A percentile compares a stretch with the other conserved stretches of the same genome.
phyloP scores from a whole-genome alignment of 257 asterid species.

The Fraxinus cuspidata region DNA sequence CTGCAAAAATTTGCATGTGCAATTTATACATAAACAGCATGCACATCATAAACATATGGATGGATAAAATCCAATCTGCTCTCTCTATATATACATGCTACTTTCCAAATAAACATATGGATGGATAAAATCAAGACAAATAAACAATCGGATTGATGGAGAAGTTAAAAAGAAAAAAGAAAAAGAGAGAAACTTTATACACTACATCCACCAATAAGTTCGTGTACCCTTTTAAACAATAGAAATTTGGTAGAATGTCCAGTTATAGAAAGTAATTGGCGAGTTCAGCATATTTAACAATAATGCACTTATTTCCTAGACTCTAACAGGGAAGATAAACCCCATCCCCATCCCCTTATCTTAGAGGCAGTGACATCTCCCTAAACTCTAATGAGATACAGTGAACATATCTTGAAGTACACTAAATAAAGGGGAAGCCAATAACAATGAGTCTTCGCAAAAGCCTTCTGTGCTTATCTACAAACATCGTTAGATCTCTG shows the following conservation, averaged over 20 bases:
- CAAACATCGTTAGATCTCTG: not conserved
- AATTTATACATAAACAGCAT: conserved; percentile 19
- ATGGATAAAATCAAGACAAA: not conserved
- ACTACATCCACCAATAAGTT: conserved; percentile 1
- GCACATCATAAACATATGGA: too few relatives aligned
- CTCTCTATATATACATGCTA: not conserved
- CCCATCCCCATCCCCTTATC: not conserved
- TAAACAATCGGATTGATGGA: not conserved
- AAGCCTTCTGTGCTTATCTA: not conserved
- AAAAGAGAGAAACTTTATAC: not conserved
- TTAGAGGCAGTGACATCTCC: not conserved
- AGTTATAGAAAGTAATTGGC: not conserved
- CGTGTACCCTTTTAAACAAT: not conserved
- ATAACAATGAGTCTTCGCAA: not conserved
- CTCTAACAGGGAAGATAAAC: not conserved
- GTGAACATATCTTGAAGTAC: not conserved
- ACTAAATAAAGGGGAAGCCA: not conserved
- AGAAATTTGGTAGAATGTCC: not conserved
- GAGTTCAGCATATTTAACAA: not conserved
- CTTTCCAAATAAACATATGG: conserved; percentile 8
- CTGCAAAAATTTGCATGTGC: conserved; percentile 48
- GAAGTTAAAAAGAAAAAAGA: conserved; percentile 1
- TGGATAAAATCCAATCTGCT: not conserved
- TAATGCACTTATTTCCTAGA: conserved; percentile 2
- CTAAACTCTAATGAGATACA: not conserved